Conservation (phyloP, 345 rosid genomes). For the Populus pruinosa region DNA sequence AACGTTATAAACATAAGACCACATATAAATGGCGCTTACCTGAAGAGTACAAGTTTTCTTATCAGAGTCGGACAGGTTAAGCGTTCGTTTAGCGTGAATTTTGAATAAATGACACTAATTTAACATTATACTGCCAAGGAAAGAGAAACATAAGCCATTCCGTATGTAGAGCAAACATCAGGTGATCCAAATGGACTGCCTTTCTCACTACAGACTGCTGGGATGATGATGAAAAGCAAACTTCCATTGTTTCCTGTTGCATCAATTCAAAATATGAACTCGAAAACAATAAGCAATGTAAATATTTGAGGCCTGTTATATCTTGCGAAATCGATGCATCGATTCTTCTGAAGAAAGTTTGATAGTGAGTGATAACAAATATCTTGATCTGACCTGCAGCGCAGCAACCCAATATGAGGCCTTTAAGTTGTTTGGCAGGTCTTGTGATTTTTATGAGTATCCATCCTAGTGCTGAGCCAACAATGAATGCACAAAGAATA, state of each 20-base stretch:
- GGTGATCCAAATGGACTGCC: constrained; percentile 37
- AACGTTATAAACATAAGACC: constrained; percentile 40
- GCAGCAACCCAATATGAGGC: constrained; percentile 50
- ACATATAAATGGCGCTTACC: constrained; percentile 37
- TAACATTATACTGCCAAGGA: constrained; percentile 40
- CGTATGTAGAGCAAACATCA: constrained; percentile 23
- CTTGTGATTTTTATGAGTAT: constrained; percentile 33
- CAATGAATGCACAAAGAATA: constrained; percentile 27
- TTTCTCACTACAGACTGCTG: constrained; percentile 40
- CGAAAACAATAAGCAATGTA: too few relatives aligned
- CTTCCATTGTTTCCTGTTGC: constrained; percentile 20
- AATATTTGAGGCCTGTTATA: too few relatives aligned
- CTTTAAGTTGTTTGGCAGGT: constrained; percentile 37
- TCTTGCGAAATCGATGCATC: too few relatives aligned
- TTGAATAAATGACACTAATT: too few relatives aligned
- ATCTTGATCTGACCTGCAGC: constrained; percentile 13
- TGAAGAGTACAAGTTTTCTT: neutral
- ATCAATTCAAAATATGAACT: too few relatives aligned
- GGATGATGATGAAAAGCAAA: constrained; percentile 38
- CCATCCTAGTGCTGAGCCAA: constrained; percentile 41
- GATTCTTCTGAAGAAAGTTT: too few relatives aligned
- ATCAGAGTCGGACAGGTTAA: too few relatives aligned
- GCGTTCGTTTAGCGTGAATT: neutral
- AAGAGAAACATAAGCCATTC: constrained; percentile 39
- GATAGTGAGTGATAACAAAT: too few relatives aligned